Evolutionary conservation across 495 filamentous ascomycete species (phyloP), one percentile per base, ranked within the genome.

Genomic region (Penicillium parvum): DNA sequence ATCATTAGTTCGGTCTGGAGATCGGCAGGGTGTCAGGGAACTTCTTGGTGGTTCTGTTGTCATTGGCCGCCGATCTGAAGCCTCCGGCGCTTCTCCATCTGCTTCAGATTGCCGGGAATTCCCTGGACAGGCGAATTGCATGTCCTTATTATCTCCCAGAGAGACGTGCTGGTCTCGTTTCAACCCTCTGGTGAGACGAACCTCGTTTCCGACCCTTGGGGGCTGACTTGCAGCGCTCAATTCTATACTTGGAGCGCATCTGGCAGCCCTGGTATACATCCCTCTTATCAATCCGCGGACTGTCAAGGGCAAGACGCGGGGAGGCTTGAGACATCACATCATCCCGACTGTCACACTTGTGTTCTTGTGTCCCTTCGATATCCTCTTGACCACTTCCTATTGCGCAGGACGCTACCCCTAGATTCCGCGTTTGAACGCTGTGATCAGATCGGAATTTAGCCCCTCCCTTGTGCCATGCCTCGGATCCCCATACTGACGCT

Each of bases 51-150:
- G 43, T 25, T 35, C 19, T 25, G n/a, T 10, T 37, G 21, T 43
- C 37, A 50, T 58, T 58, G 51, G 58, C 21, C 22, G 49, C 25
- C 38, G 48, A 58, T 58, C 55, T 55, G 46, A 58, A 51, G 45
- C 55, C 45, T 29, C 47, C 52, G 46, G 58, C 58, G 58, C 58
- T 56, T 61, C 58, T 47, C n/a, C 43, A 55, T 58, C 38, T 53
- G 49, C 51, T 45, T 58, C 51, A 58, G 49, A 41, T 47, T 58
- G 40, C 35, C 51, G 42, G 32, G 26, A 40, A 39, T 41, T 47
- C 39, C 44, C 41, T 32, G 37, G 25, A 28, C n/a, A 29, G 50
- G 58, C 53, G 50, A 58, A 60, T 58, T 47, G 39, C 33, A 45
- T 39, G 19, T 20, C 57, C 51, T 41, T 32, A 32, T 52, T 38